Base-by-base conservation (phyloP, 169 alveolate genomes). In the Plasmodium malariae region DNA sequence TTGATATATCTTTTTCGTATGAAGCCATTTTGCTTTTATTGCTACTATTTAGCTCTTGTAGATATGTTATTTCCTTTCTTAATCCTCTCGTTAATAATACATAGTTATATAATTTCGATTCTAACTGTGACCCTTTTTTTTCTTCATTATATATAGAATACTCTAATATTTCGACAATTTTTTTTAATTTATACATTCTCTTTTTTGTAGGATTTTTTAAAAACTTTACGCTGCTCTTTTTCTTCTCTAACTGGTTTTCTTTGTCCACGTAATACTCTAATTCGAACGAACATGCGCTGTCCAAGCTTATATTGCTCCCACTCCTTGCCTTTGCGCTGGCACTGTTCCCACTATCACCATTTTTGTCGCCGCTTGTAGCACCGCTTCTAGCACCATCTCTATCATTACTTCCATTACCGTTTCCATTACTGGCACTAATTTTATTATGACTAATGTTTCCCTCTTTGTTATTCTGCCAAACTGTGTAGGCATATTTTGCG, bases 181-280 rank as follows among this genome's bases (percentile, higher is more conserved):
- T 86, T 14, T 86, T 86, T 24, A 86, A 26, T 65, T 86, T 70
- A 48, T 86, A 24, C 92, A 86, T 86, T 86, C 92, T 28, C 49
- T 86, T 86, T 48, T 69, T 86, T 3, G 92, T 71, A n/a, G 92
- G 92, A 17, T 71, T 86, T 70, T 86, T 86, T 45, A 86, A 86
- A 86, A 86, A 86, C 28, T 83, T 83, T 68, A 60, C 3, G n/a
- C 24, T 55, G 6, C 36, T 63, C n/a, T 49, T 48, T 0, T 65
- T 59, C 19, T 11, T 24, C 14, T 68, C 63, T 21, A 26, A n/a
- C 0, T 7, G 1, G 54, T 69, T 86, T 24, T 72, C 87, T 14
- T 57, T 65, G 26, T 59, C 85, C n/a, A 17, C 2, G 34, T 21
- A 48, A 1, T 40, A 11, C 30, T 86, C 63, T 17, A 59, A 30